A percentile compares a stretch with the other conserved stretches of the same genome.
Evolutionary conservation across 805 yeast genomes (phyloP).

Genomic region (Starmerella apicola): DNA sequence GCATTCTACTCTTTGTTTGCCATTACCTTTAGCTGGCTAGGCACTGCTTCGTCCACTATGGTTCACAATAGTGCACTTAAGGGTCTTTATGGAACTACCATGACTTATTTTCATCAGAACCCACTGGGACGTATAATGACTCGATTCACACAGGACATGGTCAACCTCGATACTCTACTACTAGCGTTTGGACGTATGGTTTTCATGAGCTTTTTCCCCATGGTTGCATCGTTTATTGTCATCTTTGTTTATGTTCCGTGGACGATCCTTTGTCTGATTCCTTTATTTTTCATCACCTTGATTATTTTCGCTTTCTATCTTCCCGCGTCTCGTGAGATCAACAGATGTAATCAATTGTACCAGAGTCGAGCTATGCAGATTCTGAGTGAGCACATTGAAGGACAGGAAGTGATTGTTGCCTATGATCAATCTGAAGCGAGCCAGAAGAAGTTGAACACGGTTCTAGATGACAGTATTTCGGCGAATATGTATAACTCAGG

Average conservation of each 20-base stretch:
- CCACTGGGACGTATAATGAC: slow-evolving; percentile 45
- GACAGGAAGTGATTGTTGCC: slow-evolving; percentile 51
- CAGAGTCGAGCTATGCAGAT: slow-evolving; percentile 58
- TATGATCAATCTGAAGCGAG: slow-evolving; percentile 39
- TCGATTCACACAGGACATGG: slow-evolving; percentile 78
- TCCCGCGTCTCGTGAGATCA: slow-evolving; percentile 59
- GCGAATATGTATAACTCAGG: slow-evolving; percentile 50
- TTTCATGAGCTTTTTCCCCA: slow-evolving; percentile 37
- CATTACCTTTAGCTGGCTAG: slow-evolving; percentile 26
- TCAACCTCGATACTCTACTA: slow-evolving; percentile 64
- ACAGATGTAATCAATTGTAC: slow-evolving; percentile 58
- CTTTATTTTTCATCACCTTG: slow-evolving; percentile 34
- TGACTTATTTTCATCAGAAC: slow-evolving; percentile 69
- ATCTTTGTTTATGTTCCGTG: slow-evolving; percentile 61
- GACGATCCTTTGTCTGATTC: slow-evolving; percentile 48
- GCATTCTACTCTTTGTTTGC: slow-evolving; percentile 7
- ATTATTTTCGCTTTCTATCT: slow-evolving; percentile 38
- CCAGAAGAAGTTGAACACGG: slow-evolving; percentile 32
- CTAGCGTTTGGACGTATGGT: slow-evolving; percentile 23
- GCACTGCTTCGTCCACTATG: slow-evolving; percentile 37
- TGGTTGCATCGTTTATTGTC: slow-evolving; percentile 50
- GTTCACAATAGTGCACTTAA: slow-evolving; percentile 50
- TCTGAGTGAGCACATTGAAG: slow-evolving; percentile 55
- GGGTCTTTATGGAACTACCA: slow-evolving; percentile 58
- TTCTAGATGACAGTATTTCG: slow-evolving; percentile 51